Evolutionary conservation across 2,329 filamentous ascomycete genomes (phyloP).

Genomic region (Trichocomaceae sp.): DNA sequence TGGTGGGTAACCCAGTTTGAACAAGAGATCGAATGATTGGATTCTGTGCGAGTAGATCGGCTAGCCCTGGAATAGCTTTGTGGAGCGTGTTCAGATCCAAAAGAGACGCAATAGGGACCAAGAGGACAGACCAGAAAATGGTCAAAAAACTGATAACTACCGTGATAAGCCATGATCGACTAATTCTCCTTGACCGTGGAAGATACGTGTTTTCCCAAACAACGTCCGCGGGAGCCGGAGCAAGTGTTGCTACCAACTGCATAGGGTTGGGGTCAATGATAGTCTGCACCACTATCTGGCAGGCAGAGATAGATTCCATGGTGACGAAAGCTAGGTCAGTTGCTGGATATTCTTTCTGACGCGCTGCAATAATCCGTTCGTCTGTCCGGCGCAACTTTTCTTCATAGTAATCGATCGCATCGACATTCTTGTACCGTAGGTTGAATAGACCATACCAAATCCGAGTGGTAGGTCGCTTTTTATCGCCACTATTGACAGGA

Average conservation of each 20-base stretch:
- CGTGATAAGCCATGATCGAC: constrained; percentile 78
- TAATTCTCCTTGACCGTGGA: constrained; percentile 63
- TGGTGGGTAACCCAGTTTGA: constrained; percentile 78
- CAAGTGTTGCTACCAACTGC: constrained; percentile 74
- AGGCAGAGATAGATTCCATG: constrained; percentile 88
- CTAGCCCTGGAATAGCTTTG: constrained; percentile 64
- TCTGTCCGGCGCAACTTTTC: constrained; percentile 75
- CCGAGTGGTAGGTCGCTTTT: constrained; percentile 59
- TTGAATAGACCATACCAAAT: constrained; percentile 74
- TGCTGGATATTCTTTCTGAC: constrained; percentile 68
- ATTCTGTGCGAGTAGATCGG: constrained; percentile 60
- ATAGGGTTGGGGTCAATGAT: constrained; percentile 85
- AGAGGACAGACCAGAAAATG: constrained; percentile 78
- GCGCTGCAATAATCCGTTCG: constrained; percentile 61
- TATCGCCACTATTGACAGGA: constrained; percentile 41
- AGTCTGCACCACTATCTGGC: constrained; percentile 93
- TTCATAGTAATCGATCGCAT: constrained; percentile 92
- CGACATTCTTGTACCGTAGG: constrained; percentile 64
- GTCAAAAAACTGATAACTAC: constrained; percentile 74
- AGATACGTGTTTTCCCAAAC: constrained; percentile 93
- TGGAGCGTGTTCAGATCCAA: constrained; percentile 75
- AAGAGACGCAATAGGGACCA: constrained; percentile 70
- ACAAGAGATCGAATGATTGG: constrained; percentile 67
- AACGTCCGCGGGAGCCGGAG: constrained; percentile 85
- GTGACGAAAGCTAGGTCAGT: constrained; percentile 90